These are phyloP conservation scores for Penicillium parvum DNA, from an alignment of 495 filamentous ascomycete species.

Conservation along the genomic window DNA sequence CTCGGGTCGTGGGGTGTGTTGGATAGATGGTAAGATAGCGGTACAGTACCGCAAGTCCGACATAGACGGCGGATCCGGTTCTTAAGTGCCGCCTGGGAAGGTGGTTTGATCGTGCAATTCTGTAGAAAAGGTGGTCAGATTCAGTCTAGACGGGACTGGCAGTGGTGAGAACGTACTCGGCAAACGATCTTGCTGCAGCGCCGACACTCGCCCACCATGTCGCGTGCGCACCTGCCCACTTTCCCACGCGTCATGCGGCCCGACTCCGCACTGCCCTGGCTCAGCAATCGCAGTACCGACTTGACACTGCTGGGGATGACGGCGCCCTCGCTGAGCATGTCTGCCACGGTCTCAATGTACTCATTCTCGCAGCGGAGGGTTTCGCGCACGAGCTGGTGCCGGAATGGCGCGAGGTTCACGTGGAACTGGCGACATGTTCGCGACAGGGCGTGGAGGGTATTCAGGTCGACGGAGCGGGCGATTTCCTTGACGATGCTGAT, in stretches of 20 bases:
- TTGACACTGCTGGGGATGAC: constrained; percentile 35
- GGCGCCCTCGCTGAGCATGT: constrained; percentile 32
- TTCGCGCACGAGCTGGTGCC: constrained; percentile 62
- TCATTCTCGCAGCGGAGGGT: constrained; percentile 79
- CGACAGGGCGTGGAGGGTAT: constrained; percentile 76
- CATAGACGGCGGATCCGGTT: constrained; percentile 77
- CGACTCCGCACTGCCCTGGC: constrained; percentile 24
- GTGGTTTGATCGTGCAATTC: constrained; percentile 84
- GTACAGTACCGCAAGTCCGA: constrained; percentile 61
- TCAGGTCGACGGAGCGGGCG: constrained; percentile 72
- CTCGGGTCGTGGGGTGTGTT: constrained; percentile 3
- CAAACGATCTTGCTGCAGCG: constrained; percentile 73
- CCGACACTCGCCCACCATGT: constrained; percentile 79
- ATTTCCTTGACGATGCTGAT: constrained; percentile 72
- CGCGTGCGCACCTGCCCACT: constrained; percentile 70
- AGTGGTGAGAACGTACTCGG: constrained; percentile 48
- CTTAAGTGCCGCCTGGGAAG: constrained; percentile 53
- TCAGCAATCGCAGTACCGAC: constrained; percentile 33
- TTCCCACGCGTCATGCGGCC: constrained; percentile 57
- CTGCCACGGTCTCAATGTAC: constrained; percentile 39
- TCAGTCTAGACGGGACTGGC: neutral
- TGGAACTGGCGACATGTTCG: constrained; percentile 76
- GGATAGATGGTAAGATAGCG: constrained; percentile 43
- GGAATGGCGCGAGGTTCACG: constrained; percentile 68
- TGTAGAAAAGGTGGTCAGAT: constrained; percentile 25